Evolutionary conservation across 2,329 filamentous ascomycete genomes (phyloP).

Genomic region (Blastomyces percursus): DNA sequence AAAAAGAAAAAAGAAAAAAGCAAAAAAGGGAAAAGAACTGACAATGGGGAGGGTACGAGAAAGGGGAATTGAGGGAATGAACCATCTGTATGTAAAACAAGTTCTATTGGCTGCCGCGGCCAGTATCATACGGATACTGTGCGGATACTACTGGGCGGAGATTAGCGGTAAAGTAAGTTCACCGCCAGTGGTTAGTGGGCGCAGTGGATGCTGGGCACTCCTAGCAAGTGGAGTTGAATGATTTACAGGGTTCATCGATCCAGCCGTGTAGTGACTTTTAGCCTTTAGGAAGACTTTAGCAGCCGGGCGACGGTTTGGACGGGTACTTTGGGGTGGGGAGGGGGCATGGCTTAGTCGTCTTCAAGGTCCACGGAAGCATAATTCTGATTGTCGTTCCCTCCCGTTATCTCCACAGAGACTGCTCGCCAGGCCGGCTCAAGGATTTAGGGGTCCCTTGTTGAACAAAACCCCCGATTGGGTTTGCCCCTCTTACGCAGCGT

Average conservation of each 20-base stretch:
- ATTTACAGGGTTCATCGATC: constrained; percentile 8
- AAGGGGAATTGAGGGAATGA: neutral
- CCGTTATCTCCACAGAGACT: neutral
- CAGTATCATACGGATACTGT: constrained; percentile 12
- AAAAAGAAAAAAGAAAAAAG: constrained; percentile 6
- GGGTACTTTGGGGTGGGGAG: neutral
- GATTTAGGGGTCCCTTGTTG: neutral
- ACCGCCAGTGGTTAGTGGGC: neutral
- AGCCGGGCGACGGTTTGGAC: neutral
- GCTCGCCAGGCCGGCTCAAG: neutral
- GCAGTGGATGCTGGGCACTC: neutral
- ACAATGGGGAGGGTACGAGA: constrained; percentile 1
- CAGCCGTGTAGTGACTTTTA: neutral
- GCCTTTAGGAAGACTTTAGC: neutral
- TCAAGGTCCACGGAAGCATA: neutral
- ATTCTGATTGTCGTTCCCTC: neutral
- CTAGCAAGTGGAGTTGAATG: constrained; percentile 1
- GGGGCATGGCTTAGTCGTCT: neutral
- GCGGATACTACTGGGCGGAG: constrained; percentile 10
- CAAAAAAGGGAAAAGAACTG: neutral
- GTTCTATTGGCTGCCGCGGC: neutral
- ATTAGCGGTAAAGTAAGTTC: constrained; percentile 8
- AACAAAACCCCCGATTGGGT: neutral
- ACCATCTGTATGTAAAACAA: neutral
- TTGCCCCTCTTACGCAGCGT: neutral